Percentiles rank a stretch among this genome's conserved stretches.
Evolutionary conservation across 2,329 filamentous ascomycete species (phyloP).

Genomic region (Nothophoma quercina): DNA sequence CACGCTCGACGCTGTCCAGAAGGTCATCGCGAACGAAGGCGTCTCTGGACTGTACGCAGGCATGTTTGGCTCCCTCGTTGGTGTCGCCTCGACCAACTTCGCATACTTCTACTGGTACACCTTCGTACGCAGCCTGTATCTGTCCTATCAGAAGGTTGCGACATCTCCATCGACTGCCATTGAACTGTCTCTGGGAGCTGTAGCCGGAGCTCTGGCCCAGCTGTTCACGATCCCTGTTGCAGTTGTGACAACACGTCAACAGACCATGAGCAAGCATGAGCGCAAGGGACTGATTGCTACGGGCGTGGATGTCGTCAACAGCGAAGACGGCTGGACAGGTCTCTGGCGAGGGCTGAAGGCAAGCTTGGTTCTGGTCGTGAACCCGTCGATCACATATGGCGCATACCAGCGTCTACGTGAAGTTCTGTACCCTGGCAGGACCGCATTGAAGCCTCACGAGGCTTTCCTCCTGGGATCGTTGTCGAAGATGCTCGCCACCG

Average conservation of each 20-base stretch:
- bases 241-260: slow-evolving; percentile 93
- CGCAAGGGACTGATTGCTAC: slow-evolving; percentile 88
- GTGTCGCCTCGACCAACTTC: slow-evolving; percentile 97
- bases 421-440: slow-evolving; percentile 77
- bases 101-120: slow-evolving; percentile 99
- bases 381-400: slow-evolving; percentile 97
- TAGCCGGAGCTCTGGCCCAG: slow-evolving; percentile 90
- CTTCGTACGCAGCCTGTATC: slow-evolving; percentile 81
- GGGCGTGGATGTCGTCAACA: slow-evolving; percentile 84
- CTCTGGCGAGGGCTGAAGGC: slow-evolving; percentile 96
- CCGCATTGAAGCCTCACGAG: slow-evolving; percentile 79
- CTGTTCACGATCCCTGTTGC: slow-evolving; percentile 96
- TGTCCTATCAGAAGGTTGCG: slow-evolving; percentile 64
- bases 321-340: slow-evolving; percentile 87
- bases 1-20: slow-evolving; percentile 85
- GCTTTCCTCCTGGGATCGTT: slow-evolving; percentile 91
- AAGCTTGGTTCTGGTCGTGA: slow-evolving; percentile 92
- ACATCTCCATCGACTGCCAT: slow-evolving; percentile 77
- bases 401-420: slow-evolving; percentile 90
- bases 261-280: slow-evolving; percentile 86
- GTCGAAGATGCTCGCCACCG: slow-evolving; percentile 90
- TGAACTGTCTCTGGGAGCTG: slow-evolving; percentile 84
- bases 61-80: slow-evolving; percentile 83
- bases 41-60: slow-evolving; percentile 85
- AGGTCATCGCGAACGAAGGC: slow-evolving; percentile 84